Conservation (phyloP, 768 basidiomycete species). For the Lepiota brunneoincarnata region DNA sequence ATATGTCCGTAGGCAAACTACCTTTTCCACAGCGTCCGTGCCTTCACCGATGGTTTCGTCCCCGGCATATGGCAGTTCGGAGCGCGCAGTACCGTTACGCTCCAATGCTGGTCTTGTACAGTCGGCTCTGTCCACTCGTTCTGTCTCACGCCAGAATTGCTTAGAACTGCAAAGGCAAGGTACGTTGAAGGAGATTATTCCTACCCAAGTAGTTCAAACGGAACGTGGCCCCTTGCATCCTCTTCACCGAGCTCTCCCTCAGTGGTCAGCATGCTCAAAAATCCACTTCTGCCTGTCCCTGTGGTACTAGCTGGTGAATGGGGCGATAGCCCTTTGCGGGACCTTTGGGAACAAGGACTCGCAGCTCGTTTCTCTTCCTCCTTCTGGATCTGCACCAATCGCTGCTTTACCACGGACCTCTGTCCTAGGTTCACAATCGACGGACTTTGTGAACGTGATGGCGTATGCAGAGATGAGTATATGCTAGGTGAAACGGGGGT, state of each 20-base stretch:
- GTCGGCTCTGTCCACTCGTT: not conserved
- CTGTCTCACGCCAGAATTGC: not conserved
- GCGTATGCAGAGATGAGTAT: slow-evolving; percentile 17
- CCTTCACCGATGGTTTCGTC: not conserved
- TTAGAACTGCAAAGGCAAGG: not conserved
- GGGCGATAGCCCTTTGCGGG: not conserved
- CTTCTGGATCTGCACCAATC: slow-evolving; percentile 58
- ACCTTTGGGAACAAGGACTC: slow-evolving; percentile 13
- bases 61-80: slow-evolving; percentile 1
- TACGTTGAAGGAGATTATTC: not conserved
- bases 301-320: not conserved
- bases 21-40: not conserved
- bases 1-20: not conserved
- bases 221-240: not conserved
- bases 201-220: slow-evolving; percentile 2
- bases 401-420: slow-evolving; percentile 63
- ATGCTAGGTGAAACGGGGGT: slow-evolving; percentile 22
- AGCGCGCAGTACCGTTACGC: not conserved
- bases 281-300: slow-evolving; percentile 3
- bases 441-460: slow-evolving; percentile 37
- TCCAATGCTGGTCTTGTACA: not conserved
- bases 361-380: slow-evolving; percentile 19
- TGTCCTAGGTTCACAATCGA: slow-evolving; percentile 61
- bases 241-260: not conserved
- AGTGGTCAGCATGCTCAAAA: not conserved